These are phyloP conservation scores for Coleophoma eucalyptorum DNA, from an alignment of 2,329 filamentous ascomycete genomes.

Conservation along the genomic window DNA sequence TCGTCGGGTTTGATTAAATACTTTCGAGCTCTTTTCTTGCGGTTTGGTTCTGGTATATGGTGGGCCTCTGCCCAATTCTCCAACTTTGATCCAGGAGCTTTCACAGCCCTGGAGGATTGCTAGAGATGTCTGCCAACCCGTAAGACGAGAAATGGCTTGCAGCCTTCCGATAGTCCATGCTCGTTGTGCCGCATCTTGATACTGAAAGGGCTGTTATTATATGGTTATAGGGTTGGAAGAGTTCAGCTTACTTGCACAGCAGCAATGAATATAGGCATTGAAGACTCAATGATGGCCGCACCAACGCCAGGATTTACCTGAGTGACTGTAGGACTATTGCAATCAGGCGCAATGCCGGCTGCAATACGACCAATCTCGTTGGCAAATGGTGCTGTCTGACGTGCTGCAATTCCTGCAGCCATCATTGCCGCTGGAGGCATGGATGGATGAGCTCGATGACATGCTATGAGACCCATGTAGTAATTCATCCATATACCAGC, in stretches of 20 bases:
- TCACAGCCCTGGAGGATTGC: constrained; percentile 84
- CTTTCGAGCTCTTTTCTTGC: constrained; percentile 28
- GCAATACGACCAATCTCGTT: constrained; percentile 76
- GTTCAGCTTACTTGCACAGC: constrained; percentile 60
- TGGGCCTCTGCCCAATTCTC: constrained; percentile 69
- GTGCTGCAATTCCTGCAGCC: constrained; percentile 74
- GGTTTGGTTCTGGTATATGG: constrained; percentile 56
- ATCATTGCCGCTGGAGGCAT: constrained; percentile 92
- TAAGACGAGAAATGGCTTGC: constrained; percentile 71
- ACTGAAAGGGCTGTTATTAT: constrained; percentile 42
- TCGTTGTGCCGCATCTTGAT: constrained; percentile 66
- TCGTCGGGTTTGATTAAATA: constrained; percentile 47
- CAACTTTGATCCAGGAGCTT: constrained; percentile 74
- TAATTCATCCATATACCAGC: constrained; percentile 85
- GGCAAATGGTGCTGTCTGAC: constrained; percentile 66
- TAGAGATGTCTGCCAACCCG: constrained; percentile 81
- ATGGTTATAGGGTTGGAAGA: neutral
- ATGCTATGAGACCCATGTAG: constrained; percentile 78
- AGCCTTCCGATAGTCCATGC: constrained; percentile 74
- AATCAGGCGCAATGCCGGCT: constrained; percentile 59
- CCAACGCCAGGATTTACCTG: constrained; percentile 75
- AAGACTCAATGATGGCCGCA: constrained; percentile 77
- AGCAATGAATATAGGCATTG: constrained; percentile 82
- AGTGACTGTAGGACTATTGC: constrained; percentile 27
- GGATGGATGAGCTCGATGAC: constrained; percentile 77